Evolutionary conservation across 495 filamentous ascomycete genomes (phyloP), one percentile per base, ranked within the genome.

Genomic region (Penicillium bovifimosum): DNA sequence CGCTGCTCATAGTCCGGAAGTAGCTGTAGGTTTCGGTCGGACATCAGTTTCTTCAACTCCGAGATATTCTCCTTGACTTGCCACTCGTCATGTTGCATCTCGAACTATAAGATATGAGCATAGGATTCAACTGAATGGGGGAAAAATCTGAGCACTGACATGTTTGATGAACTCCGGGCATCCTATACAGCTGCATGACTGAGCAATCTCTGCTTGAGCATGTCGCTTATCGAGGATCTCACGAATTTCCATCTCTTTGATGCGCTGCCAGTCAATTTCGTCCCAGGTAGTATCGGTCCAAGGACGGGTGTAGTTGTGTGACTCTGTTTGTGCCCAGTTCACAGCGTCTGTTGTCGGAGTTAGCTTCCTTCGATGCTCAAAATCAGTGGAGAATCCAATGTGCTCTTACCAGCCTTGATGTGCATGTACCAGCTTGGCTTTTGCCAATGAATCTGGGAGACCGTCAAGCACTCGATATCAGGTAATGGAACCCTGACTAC

Each of bases 1-100:
- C 93, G 86, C 70, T 97, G 95, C 64, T 96, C 88, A 62, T 98
- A 98, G 70, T 98, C 95, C 0, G 93, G 93, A n/a, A 98, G 80
- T 1, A 98, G 81, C 62, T 96, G 92, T 1, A 98, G 81, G 58
- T 97, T 98, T 63, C 96, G 91, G 71, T 97, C 91, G 6, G 91
- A 95, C 73, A 97, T 92, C 17, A 90, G 72, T 64, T 87, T 84
- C 40, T 90, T 86, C 52, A 98, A 75, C 51, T 90, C 81, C 2
- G 81, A 77, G 58, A 98, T 96, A 53, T 92, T 90, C 60, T 95
- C 89, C 64, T 90, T 86, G 61, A 98, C 87, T 38, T 91, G 75
- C 90, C 91, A 96, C 70, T 96, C 87, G 64, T 96, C 89, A 61
- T 96, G 87, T 64, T 87, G 83, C 90, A 96, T 95, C 44, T 89